Evolutionary conservation across 805 yeast species (phyloP), one percentile per base, ranked within the genome.

Genomic region (Danielia oregonensis): DNA sequence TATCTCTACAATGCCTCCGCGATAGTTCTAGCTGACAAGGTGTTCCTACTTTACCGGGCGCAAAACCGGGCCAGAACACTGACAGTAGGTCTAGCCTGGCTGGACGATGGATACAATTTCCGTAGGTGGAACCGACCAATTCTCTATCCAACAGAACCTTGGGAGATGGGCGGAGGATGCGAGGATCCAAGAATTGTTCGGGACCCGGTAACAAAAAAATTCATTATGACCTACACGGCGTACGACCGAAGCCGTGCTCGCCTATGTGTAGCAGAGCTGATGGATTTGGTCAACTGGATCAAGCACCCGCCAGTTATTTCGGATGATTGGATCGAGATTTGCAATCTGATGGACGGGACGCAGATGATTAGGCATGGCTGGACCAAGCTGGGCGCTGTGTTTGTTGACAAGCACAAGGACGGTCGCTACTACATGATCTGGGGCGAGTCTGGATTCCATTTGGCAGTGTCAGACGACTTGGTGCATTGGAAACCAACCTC

Each of bases 121-220:
- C 46, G 40, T 8, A 44, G 60, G 29, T 54, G 51, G 42, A 44
- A 43, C 21, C 40, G 50, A 24, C 71, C 72, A 9, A 49, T 66
- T 9, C 32, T 66, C 24, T 37, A 33, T 11, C 61, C 70, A 5
- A 58, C 68, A 1, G 70, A 65, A 39, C 47, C 57, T 2, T 65
- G 66, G 63, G 72, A 66, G 37, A 19, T 30, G 19, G 61, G 60
- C 4, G 72, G 72, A 10, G 72, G 72, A 2, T 55, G 64, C 32
- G 72, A 66, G 42, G 72, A 66, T 36, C 72, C 72, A 4, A 48
- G 72, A 29, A 56, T 66, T 15, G 65, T 64, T 3, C 43, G 70
- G 32, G 66, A 65, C 44, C 66, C 68, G 3, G 41, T 31, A 5
- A 19, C 61, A 2, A 62, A 61, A 38, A 43, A 51, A 21, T 66